Percentiles rank a stretch among this genome's conserved stretches.
Evolutionary conservation across 768 basidiomycete genomes (phyloP).

Genomic region (Collybiopsis confluens): DNA sequence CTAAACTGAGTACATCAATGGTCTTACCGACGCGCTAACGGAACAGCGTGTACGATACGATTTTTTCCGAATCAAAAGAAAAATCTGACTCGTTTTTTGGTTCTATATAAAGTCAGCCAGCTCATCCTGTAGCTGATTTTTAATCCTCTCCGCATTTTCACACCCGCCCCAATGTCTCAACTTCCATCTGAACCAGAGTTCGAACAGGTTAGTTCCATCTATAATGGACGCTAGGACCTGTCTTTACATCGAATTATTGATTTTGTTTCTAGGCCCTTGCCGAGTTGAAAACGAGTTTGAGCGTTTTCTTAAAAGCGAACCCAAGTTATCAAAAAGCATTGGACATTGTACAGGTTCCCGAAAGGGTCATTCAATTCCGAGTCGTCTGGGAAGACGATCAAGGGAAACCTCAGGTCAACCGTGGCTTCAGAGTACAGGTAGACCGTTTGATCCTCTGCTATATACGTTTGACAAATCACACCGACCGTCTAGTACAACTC

Average conservation of each 20-base stretch:
- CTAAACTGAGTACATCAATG: too few relatives aligned
- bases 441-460: constrained; percentile 11
- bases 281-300: constrained; percentile 62
- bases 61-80: too few relatives aligned
- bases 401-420: constrained; percentile 61
- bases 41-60: too few relatives aligned
- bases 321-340: constrained; percentile 67
- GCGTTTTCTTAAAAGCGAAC: constrained; percentile 59
- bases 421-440: constrained; percentile 72
- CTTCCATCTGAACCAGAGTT: constrained; percentile 42
- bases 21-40: too few relatives aligned
- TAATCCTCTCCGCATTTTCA: neutral
- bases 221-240: neutral
- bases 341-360: constrained; percentile 55
- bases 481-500: constrained; percentile 56
- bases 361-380: constrained; percentile 62
- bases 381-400: constrained; percentile 76
- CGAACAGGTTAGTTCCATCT: constrained; percentile 25
- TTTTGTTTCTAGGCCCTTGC: constrained; percentile 43
- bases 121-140: too few relatives aligned
- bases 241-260: neutral
- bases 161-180: constrained; percentile 2
- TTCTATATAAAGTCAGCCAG: too few relatives aligned
- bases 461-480: neutral
- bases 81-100: too few relatives aligned